Base-by-base conservation (phyloP, 331 rosid species). In the Ulmus americana region DNA sequence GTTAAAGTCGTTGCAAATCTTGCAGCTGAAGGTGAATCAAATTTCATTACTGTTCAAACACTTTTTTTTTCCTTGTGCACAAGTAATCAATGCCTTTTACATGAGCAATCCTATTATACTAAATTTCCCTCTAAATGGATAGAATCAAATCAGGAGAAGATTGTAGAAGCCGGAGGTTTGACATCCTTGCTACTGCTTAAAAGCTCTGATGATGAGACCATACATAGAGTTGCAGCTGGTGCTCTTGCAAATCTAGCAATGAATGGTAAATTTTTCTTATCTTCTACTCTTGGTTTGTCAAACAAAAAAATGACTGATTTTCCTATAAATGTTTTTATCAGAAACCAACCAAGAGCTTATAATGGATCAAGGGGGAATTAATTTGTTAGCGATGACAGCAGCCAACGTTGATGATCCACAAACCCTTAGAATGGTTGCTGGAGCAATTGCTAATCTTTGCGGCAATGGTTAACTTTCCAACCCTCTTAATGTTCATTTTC, bases 1-100 rank as follows among this genome's bases (percentile, higher is more conserved):
- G 97, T 94, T 77, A 90, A 94, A 90, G 97, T 90, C 20, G 99
- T 94, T 42, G 97, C 99, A 71, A 94, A 94, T 87, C 92, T 94
- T 61, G 99, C 99, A 52, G 97, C 99, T 62, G 99, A 94, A 94
- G 99, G 99, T 94, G 67, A 76, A 28, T 51, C 52, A 11, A 63
- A 38, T 65, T 75, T 75, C 67, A 6, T 60, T 13, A 35, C 20
- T 15, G 15, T 49, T 44, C 7, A 39, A 28, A 3, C 35, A 28
- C 35, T 28, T 3, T 28, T 28, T 20, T 20, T 20, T 20, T 0
- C 58, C 62, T 64, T n/a, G 52, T 67, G 46, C 70, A 48, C 51
- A 39, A 28, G 22, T 60, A 59, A 45, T 50, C 39, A 46, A 40
- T 45, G 6, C 20, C 16, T 57, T 39, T 55, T 47, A 15, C 16